Conservation (phyloP, 2,329 filamentous ascomycete genomes). For the Arthroderma uncinatum region DNA sequence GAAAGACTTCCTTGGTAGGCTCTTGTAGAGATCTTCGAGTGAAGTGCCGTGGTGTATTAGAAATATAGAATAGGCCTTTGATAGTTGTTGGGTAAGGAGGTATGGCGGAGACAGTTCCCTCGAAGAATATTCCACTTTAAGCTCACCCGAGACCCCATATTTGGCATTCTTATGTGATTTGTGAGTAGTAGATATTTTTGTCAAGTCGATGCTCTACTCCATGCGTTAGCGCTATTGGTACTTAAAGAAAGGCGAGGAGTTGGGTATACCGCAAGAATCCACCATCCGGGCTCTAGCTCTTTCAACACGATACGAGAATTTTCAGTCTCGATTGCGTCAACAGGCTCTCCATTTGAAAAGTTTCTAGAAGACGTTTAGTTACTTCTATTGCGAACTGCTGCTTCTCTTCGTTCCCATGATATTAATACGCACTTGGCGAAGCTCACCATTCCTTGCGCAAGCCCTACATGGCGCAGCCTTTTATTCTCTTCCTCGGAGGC, state of each 20-base stretch:
- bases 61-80: slow-evolving; percentile 73
- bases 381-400: neutral
- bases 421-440: slow-evolving; percentile 55
- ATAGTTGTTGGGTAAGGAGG: slow-evolving; percentile 66
- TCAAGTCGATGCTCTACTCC: slow-evolving; percentile 65
- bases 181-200: slow-evolving; percentile 50
- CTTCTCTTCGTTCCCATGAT: neutral
- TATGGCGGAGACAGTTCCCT: slow-evolving; percentile 76
- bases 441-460: slow-evolving; percentile 91
- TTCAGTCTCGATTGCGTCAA: slow-evolving; percentile 85
- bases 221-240: neutral
- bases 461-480: slow-evolving; percentile 78
- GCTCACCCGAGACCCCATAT: neutral
- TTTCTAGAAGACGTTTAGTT: slow-evolving; percentile 40
- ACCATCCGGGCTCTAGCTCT: slow-evolving; percentile 86
- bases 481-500: slow-evolving; percentile 61
- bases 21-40: slow-evolving; percentile 57
- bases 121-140: slow-evolving; percentile 66
- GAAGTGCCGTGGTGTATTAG: slow-evolving; percentile 75
- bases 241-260: neutral
- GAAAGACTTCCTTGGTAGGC: slow-evolving; percentile 56
- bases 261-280: slow-evolving; percentile 70
- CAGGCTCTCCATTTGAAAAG: slow-evolving; percentile 64
- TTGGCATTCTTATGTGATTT: neutral
- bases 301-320: slow-evolving; percentile 73